These are phyloP conservation scores for Scedosporium apiospermum DNA, from an alignment of 2,329 filamentous ascomycete genomes.

Conservation along the genomic window DNA sequence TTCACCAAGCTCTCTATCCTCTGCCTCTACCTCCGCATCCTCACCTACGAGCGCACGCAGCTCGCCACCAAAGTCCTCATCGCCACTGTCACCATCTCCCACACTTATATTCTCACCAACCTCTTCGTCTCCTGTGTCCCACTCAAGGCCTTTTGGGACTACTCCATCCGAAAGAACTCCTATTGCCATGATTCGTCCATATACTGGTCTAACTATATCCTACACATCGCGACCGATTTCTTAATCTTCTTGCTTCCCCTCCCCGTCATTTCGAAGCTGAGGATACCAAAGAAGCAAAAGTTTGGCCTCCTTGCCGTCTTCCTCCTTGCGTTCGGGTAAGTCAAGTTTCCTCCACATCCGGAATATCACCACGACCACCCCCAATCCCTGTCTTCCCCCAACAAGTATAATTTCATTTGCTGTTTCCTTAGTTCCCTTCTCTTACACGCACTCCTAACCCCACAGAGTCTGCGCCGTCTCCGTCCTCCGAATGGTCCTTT, in stretches of 20 bases:
- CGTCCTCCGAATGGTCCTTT: conserved; percentile 16
- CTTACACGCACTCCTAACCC: neutral
- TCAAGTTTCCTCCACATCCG: neutral
- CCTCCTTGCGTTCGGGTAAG: conserved; percentile 16
- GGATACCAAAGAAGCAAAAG: conserved; percentile 15
- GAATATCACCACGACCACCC: neutral
- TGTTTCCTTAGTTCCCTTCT: neutral
- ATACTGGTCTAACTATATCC: conserved; percentile 18
- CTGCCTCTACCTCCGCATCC: conserved; percentile 15
- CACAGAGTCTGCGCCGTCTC: conserved; percentile 25
- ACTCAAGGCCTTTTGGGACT: conserved; percentile 11
- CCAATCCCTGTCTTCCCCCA: neutral
- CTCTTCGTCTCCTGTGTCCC: conserved; percentile 15
- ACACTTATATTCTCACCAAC: conserved; percentile 14
- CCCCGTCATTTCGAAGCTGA: conserved; percentile 17
- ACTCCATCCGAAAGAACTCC: neutral
- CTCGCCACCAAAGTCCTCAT: conserved; percentile 14
- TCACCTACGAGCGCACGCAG: conserved; percentile 14
- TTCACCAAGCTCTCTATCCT: conserved; percentile 15
- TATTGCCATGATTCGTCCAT: conserved; percentile 12
- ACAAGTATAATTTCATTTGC: too few species aligned
- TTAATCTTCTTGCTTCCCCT: conserved; percentile 18
- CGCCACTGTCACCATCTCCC: conserved; percentile 11
- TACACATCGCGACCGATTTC: conserved; percentile 18
- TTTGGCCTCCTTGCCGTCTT: conserved; percentile 16